These are phyloP conservation scores for Zalaria obscura DNA, from an alignment of 2,329 filamentous ascomycete genomes.

Conservation along the genomic window DNA sequence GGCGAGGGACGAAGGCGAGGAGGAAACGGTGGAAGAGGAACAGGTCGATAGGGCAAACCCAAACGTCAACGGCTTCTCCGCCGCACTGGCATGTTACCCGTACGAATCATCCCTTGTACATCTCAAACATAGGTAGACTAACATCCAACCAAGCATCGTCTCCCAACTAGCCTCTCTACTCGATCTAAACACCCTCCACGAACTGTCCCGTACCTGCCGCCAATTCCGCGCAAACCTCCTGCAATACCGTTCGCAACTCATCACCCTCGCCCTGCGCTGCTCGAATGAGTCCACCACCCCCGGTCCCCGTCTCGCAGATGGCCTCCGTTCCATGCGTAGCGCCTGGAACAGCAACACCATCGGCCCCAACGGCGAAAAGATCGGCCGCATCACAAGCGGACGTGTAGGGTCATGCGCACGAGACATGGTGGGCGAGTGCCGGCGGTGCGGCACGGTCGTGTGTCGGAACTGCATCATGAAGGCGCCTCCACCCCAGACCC, in stretches of 20 bases:
- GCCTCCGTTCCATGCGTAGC: slow-evolving; percentile 11
- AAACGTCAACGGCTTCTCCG: slow-evolving; percentile 46
- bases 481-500: slow-evolving; percentile 50
- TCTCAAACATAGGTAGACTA: not conserved
- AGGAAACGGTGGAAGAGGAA: slow-evolving; percentile 1
- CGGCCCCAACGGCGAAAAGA: slow-evolving; percentile 13
- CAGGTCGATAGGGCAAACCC: slow-evolving; percentile 21
- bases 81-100: slow-evolving; percentile 55
- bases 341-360: slow-evolving; percentile 12
- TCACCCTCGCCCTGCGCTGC: slow-evolving; percentile 66
- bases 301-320: slow-evolving; percentile 37
- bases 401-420: slow-evolving; percentile 70
- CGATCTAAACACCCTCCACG: slow-evolving; percentile 77
- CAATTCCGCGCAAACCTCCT: slow-evolving; percentile 65
- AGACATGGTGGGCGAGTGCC: slow-evolving; percentile 75
- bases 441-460: slow-evolving; percentile 60
- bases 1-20: not conserved
- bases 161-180: slow-evolving; percentile 60
- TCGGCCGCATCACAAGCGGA: slow-evolving; percentile 38
- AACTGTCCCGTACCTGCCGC: slow-evolving; percentile 68
- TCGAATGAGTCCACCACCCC: slow-evolving; percentile 48
- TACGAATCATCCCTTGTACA: slow-evolving; percentile 29
- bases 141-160: slow-evolving; percentile 46
- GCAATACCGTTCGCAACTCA: slow-evolving; percentile 60
- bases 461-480: slow-evolving; percentile 93